Evolutionary conservation across 805 yeast species (phyloP).

Genomic region (Ogataea parapolymorpha): DNA sequence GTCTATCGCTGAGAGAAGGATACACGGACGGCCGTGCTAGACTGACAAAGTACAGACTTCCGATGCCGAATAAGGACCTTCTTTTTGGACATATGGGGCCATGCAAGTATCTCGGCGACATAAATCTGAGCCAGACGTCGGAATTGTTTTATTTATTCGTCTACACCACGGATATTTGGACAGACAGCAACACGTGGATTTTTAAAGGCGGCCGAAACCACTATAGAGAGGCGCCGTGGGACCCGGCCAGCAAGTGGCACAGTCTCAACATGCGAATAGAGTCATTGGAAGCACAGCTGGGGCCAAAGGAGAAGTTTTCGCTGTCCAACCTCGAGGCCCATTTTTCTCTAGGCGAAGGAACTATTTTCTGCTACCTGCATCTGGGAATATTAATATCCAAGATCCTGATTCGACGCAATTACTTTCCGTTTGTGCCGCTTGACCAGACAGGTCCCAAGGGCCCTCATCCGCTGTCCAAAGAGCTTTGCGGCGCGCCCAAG

Average conservation of each 20-base stretch:
- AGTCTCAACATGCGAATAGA: slow-evolving; percentile 6
- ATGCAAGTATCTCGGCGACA: slow-evolving; percentile 1
- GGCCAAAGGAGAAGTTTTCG: slow-evolving; percentile 11
- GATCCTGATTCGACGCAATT: slow-evolving; percentile 13
- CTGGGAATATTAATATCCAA: slow-evolving; percentile 7
- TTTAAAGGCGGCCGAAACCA: slow-evolving; percentile 8
- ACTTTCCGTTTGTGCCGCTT: slow-evolving; percentile 17
- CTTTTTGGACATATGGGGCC: slow-evolving; percentile 10
- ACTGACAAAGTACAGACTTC: slow-evolving; percentile 9
- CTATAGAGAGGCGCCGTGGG: slow-evolving; percentile 16
- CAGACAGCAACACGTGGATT: slow-evolving; percentile 17
- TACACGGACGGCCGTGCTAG: slow-evolving; percentile 7
- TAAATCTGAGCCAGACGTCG: slow-evolving; percentile 8
- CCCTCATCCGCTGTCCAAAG: slow-evolving; percentile 6
- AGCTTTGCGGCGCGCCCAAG: slow-evolving; percentile 12
- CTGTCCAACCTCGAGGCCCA: slow-evolving; percentile 12
- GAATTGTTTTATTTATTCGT: slow-evolving; percentile 12
- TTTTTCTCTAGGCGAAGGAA: slow-evolving; percentile 14
- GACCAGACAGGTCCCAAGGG: slow-evolving; percentile 18
- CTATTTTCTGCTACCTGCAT: slow-evolving; percentile 13
- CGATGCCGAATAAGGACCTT: slow-evolving; percentile 13
- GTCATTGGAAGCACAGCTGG: slow-evolving; percentile 12
- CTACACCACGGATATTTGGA: slow-evolving; percentile 17
- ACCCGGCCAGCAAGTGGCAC: slow-evolving; percentile 12
- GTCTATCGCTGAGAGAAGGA: slow-evolving; percentile 15